Evolutionary conservation across 2,329 filamentous ascomycete species (phyloP), one percentile per base, ranked within the genome.

Genomic region (Trichoderma sp.): DNA sequence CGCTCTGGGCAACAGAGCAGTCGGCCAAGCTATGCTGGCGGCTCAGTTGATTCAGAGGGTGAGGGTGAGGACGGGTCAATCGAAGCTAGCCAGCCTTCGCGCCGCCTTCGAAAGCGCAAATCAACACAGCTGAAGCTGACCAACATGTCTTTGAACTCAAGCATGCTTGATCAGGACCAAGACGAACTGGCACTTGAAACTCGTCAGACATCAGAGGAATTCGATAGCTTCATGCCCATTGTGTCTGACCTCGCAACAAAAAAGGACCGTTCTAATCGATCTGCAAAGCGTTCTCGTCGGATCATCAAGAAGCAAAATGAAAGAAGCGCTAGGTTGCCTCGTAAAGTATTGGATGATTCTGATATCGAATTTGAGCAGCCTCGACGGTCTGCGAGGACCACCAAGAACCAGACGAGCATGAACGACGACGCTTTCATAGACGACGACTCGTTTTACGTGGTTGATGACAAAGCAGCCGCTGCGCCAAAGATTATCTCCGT

Each of bases 401-500:
- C 78, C 7, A 83, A 81, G 65, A 80, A 81, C 68, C 79, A 74
- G 1, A 77, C 75, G 29, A 83, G 73, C 69, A 86, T 88, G 81
- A 76, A 76, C 4, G 89, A 91, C 71, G 79, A 80, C 2, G 82
- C 84, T 1, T 81, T 86, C 3, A 80, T 88, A 69, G 86, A 91
- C 52, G 87, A 91, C 11, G 87, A 92, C 19, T 81, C 80, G 1
- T 82, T 86, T 64, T 86, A 85, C 71, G 74, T 81, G 2, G 80
- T 83, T 0, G 86, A 87, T 1, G 82, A 85, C 31, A 83, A 79
- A 64, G 73, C 80, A 0, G 75, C 78, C 0, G 79, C 75, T 19
- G 81, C 82, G 13, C 83, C 87, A 1, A 89, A 89, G 78, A 81
- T 88, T 53, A 81, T 87, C 14, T 88, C 89, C 16, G 86, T 94